Percentiles rank a stretch among this genome's conserved stretches.
phyloP scores from a whole-genome alignment of 768 basidiomycete species.

The Kondoa malvinella region DNA sequence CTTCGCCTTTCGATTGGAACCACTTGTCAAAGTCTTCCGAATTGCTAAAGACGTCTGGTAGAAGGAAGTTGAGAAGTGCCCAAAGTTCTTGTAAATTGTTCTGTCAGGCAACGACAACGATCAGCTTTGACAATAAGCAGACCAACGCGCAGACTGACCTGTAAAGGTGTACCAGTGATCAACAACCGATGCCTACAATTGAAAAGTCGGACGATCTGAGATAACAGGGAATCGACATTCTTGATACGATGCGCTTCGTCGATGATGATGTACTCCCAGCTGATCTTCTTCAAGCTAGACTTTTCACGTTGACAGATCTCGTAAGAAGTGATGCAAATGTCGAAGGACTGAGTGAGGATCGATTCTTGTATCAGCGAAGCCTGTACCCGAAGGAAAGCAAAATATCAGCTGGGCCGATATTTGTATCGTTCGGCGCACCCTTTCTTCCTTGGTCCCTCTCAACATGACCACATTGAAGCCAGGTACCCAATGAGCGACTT shows the following conservation, averaged over 20 bases:
- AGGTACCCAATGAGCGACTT: constrained; percentile 79
- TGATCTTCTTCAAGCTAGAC: constrained; percentile 76
- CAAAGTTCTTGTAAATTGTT: constrained; percentile 92
- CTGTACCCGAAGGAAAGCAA: neutral
- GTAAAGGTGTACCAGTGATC: constrained; percentile 91
- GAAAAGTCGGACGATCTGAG: constrained; percentile 84
- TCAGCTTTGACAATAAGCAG: neutral
- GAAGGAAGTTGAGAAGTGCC: constrained; percentile 63
- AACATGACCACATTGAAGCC: constrained; percentile 66
- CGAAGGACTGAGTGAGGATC: constrained; percentile 72
- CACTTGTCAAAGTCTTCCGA: constrained; percentile 84
- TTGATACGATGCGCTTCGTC: constrained; percentile 99
- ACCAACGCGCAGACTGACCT: constrained; percentile 30
- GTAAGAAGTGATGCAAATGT: constrained; percentile 89
- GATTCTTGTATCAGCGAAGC: constrained; percentile 36
- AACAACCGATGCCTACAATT: constrained; percentile 71
- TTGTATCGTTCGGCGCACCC: constrained; percentile 32
- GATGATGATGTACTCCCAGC: constrained; percentile 93
- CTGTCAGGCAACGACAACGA: constrained; percentile 5
- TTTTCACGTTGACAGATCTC: constrained; percentile 95
- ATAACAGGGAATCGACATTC: constrained; percentile 88
- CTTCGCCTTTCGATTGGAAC: constrained; percentile 47
- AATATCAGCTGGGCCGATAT: neutral
- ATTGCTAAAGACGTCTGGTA: constrained; percentile 85
- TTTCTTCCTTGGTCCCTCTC: constrained; percentile 77